Evolutionary conservation across 192 early-diverging fungal species (phyloP).

Genomic region (Dissophora ornata): DNA sequence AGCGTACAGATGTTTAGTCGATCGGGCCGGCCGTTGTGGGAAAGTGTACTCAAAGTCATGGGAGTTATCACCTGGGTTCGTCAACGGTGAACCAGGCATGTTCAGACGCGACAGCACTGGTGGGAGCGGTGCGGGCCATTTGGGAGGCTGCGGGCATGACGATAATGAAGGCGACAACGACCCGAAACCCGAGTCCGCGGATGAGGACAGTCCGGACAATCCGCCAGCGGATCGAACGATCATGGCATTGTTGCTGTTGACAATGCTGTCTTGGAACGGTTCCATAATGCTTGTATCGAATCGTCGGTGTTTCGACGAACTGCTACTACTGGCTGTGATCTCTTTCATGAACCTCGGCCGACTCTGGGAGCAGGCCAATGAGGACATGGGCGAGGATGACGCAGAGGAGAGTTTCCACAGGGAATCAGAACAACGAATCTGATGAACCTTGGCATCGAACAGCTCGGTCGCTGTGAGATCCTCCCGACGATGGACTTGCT

Average conservation of each 20-base stretch:
- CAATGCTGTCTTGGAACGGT: no score
- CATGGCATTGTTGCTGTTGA: neutral
- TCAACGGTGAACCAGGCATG: slow-evolving; percentile 15
- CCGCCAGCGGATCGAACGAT: slow-evolving; percentile 14
- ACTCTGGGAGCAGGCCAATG: neutral
- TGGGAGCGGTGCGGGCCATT: slow-evolving; percentile 1
- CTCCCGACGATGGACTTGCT: slow-evolving; percentile 24
- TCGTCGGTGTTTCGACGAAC: neutral
- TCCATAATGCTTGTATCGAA: no score
- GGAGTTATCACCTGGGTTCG: neutral
- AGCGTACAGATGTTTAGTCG: neutral
- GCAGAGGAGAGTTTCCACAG: no score
- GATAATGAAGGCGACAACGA: neutral
- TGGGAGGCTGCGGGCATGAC: neutral
- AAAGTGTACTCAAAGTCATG: slow-evolving; percentile 3
- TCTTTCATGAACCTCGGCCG: slow-evolving; percentile 2
- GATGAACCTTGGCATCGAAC: neutral
- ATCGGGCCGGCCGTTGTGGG: neutral
- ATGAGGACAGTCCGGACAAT: neutral
- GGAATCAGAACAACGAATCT: no score
- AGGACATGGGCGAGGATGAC: no score
- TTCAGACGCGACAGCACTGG: neutral
- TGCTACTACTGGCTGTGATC: no score
- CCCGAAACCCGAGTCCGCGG: neutral
- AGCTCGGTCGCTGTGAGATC: neutral